Evolutionary conservation across 1,284 basidiomycete species (phyloP), one percentile per base, ranked within the genome.

Genomic region (Ceratobasidium sp.): DNA sequence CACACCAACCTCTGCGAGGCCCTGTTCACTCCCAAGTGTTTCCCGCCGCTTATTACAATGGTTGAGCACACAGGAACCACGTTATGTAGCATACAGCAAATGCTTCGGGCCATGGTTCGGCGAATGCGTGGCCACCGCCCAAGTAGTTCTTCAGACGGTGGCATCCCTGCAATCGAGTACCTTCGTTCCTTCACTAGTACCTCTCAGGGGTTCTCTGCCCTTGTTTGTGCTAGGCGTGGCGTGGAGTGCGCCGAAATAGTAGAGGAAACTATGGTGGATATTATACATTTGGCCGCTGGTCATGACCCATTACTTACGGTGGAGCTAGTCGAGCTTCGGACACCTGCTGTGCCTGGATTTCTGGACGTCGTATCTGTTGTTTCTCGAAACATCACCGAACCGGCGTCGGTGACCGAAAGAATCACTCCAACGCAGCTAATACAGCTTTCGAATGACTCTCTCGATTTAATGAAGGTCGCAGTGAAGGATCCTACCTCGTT

Each of bases 91-190:
- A n/a, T 56, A 13, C n/a, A 28, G 6, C n/a, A 13, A 6, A 4
- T 56, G 12, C 54, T 23, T 28, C n/a, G 26, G 26, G 54, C 54
- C 10, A 56, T 56, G n/a, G 28, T 57, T 15, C 56, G 23, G 13
- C 56, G 56, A 26, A 57, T 57, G 56, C 56, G 56, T 10, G 28
- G 7, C 3, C 13, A 28, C 23, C 20, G 12, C 5, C 13, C 23
- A 15, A 26, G n/a, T 2, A 20, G 44, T n/a, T 20, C 44, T 44
- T 42, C 62, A 6, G 26, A 42, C 40, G 44, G 44, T 42, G 26
- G 44, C 9, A 23, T 64, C 6, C 62, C 62, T 17, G 40, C 62
- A 7, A 64, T 64, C 5, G 62, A 64, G 62, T 64, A 64, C 44
- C 17, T 64, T 10, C n/a, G 23, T 17, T 15, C 15, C 10, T 64